Conservation (phyloP, 106 monocot genomes). For the Dendrobium nobile region DNA sequence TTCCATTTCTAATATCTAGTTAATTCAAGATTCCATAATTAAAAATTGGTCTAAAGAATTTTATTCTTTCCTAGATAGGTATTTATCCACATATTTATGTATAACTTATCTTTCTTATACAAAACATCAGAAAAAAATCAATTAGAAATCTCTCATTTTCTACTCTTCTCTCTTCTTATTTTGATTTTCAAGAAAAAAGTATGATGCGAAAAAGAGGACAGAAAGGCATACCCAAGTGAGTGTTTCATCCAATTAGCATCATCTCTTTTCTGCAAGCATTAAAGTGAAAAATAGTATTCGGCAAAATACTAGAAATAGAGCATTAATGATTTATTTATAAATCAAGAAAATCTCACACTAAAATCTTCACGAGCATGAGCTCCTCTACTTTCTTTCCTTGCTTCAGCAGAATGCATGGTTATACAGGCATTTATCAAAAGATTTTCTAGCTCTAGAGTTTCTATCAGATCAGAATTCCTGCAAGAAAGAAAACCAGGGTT, state of each 20-base stretch:
- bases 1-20: no score
- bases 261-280: constrained; percentile 79
- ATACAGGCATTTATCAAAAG: constrained; percentile 92
- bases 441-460: constrained; percentile 93
- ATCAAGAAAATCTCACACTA: constrained; percentile 38
- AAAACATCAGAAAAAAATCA: no score
- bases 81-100: no score
- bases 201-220: neutral
- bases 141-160: no score
- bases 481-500: constrained; percentile 1
- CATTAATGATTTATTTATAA: neutral
- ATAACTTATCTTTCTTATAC: no score
- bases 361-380: constrained; percentile 99
- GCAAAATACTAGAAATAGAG: constrained; percentile 5
- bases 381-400: constrained; percentile 98
- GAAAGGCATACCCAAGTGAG: constrained; percentile 60
- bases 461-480: constrained; percentile 95
- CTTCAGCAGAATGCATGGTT: constrained; percentile 99
- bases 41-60: no score
- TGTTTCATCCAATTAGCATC: constrained; percentile 98
- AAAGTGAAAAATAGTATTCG: neutral
- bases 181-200: neutral
- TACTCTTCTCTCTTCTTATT: no score
- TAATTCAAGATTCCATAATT: no score
- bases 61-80: no score